Percentiles rank a stretch among this genome's conserved stretches.
These are phyloP conservation scores for Microdochium nivale DNA, from an alignment of 2,329 filamentous ascomycete species.

Conservation along the genomic window DNA sequence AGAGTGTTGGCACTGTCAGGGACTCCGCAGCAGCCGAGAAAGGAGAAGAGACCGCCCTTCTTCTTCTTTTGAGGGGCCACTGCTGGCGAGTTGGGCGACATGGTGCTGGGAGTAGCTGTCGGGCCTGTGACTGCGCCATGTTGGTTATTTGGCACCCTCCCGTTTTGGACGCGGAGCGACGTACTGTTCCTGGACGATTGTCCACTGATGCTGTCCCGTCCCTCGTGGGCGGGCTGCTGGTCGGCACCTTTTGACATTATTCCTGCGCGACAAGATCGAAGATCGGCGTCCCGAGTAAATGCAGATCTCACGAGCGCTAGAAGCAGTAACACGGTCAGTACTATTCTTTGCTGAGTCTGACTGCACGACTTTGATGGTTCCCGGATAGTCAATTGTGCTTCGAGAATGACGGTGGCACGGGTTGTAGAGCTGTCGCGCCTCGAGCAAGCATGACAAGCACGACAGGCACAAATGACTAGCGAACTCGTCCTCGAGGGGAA, in stretches of 20 bases:
- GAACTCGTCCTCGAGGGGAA: background rate
- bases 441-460: too few species aligned
- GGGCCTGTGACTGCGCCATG: slow-evolving; percentile 45
- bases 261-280: background rate
- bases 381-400: too few species aligned
- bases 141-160: slow-evolving; percentile 59
- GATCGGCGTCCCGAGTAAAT: background rate
- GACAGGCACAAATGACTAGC: background rate
- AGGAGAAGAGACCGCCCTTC: slow-evolving; percentile 48
- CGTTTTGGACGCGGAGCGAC: slow-evolving; percentile 47
- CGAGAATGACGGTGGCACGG: too few species aligned
- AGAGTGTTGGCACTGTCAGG: slow-evolving; percentile 50
- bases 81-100: slow-evolving; percentile 43
- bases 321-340: too few species aligned
- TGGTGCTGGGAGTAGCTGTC: slow-evolving; percentile 37
- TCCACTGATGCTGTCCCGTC: slow-evolving; percentile 53
- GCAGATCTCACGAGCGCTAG: background rate
- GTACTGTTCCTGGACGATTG: slow-evolving; percentile 48
- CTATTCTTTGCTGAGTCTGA: too few species aligned
- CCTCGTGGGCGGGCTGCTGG: slow-evolving; percentile 29
- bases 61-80: slow-evolving; percentile 37
- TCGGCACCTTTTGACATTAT: background rate
- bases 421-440: too few species aligned
- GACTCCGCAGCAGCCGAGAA: slow-evolving; percentile 60
- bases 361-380: too few species aligned